Evolutionary conservation across 148 eudicot species (phyloP).

Genomic region (Cornus suecica): DNA sequence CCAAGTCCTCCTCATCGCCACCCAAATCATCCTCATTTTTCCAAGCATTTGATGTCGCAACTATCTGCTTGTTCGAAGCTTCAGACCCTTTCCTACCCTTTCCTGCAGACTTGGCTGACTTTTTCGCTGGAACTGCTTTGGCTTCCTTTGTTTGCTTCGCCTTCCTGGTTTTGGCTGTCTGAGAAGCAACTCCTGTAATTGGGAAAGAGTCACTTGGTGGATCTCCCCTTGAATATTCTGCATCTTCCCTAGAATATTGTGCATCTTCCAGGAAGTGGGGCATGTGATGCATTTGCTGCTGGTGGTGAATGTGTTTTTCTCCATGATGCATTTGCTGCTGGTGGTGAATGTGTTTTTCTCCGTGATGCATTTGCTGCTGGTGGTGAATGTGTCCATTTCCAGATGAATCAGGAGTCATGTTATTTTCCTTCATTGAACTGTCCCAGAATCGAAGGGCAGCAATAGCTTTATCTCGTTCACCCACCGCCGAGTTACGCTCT

Average conservation of each 20-base stretch:
- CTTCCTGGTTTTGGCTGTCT: slow-evolving; percentile 27
- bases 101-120: slow-evolving; percentile 19
- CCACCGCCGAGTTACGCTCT: slow-evolving; percentile 39
- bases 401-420: slow-evolving; percentile 20
- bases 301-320: slow-evolving; percentile 20
- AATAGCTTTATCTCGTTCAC: slow-evolving; percentile 43
- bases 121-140: slow-evolving; percentile 10
- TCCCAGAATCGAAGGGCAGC: slow-evolving; percentile 26
- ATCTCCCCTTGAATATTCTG: slow-evolving; percentile 18
- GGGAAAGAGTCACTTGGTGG: slow-evolving; percentile 3
- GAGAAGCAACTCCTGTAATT: slow-evolving; percentile 11
- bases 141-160: slow-evolving; percentile 29
- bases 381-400: slow-evolving; percentile 18
- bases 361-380: slow-evolving; percentile 26
- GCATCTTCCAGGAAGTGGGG: slow-evolving; percentile 15
- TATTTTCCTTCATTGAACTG: slow-evolving; percentile 31
- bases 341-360: slow-evolving; percentile 19
- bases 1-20: slow-evolving; percentile 20
- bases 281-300: slow-evolving; percentile 22
- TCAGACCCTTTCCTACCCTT: slow-evolving; percentile 23
- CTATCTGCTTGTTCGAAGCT: neutral
- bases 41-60: slow-evolving; percentile 20
- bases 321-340: slow-evolving; percentile 26
- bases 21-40: slow-evolving; percentile 17
- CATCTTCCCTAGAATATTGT: slow-evolving; percentile 19